Percentiles rank a stretch among this genome's conserved stretches.
Evolutionary conservation across 2,329 filamentous ascomycete species (phyloP).

Genomic region (Xylaria arbuscula): DNA sequence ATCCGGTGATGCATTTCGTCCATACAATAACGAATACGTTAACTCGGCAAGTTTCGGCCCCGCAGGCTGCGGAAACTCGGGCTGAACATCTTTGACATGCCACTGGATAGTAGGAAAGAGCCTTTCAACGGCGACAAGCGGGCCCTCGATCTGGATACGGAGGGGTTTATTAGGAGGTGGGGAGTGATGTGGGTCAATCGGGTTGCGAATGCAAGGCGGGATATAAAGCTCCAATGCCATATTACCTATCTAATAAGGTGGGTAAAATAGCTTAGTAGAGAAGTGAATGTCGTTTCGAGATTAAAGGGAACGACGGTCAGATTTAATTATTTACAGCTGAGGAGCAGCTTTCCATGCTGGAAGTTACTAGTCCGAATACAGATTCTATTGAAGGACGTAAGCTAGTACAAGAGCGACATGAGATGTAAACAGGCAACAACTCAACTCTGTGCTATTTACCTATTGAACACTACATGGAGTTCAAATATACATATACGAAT

Average conservation of each 20-base stretch:
- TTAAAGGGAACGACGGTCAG: constrained; percentile 21
- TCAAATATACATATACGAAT: too few relatives aligned
- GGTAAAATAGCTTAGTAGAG: constrained; percentile 23
- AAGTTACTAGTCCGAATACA: too few relatives aligned
- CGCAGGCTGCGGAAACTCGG: constrained; percentile 24
- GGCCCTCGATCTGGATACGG: background rate
- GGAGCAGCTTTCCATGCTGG: too few relatives aligned
- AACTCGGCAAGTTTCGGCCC: constrained; percentile 13
- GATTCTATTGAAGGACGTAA: too few relatives aligned
- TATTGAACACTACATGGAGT: too few relatives aligned
- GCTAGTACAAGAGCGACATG: too few relatives aligned
- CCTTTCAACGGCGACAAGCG: constrained; percentile 29
- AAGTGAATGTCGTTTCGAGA: constrained; percentile 26
- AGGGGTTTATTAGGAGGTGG: constrained; percentile 18
- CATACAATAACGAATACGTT: constrained; percentile 32
- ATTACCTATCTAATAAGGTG: constrained; percentile 23
- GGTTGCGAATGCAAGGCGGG: constrained; percentile 31
- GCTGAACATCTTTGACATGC: constrained; percentile 8
- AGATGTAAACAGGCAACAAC: too few relatives aligned
- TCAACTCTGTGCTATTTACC: too few relatives aligned
- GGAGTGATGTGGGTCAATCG: constrained; percentile 5
- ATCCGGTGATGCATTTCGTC: constrained; percentile 7
- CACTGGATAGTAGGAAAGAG: constrained; percentile 37
- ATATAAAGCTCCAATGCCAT: constrained; percentile 30
- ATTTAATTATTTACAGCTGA: constrained; percentile 26